Evolutionary conservation across 1,284 basidiomycete genomes (phyloP), one percentile per base, ranked within the genome.

Genomic region (Clitocybe nebularis): DNA sequence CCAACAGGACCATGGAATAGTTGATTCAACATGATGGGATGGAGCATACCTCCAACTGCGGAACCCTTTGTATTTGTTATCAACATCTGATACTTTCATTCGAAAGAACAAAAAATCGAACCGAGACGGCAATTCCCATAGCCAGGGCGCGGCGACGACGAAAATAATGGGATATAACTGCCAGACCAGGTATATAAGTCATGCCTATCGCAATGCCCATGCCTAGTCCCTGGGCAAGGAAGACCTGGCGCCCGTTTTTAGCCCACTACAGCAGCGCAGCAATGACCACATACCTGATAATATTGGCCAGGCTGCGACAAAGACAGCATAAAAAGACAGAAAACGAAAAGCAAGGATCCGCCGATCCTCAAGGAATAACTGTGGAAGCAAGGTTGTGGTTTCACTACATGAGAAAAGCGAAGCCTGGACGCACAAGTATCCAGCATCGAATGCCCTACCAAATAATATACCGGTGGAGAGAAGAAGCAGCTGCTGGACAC

Each of bases 21-120:
- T 30, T 61, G 54, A 49, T 77, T 75, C 5, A 78, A 67, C 64
- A 77, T 71, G 45, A 79, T 71, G 2, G 75, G 74, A 43, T 74
- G 71, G 25, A 77, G 44, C 23, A 69, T 61, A 3, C 69, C 72
- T 5, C 72, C 72, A 9, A 72, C 41, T 3, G 61, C 64, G 35
- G 65, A 66, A 8, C 62, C 43, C 50, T 49, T 17, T 9, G 8
- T n/a, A n/a, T n/a, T n/a, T n/a, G n/a, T n/a, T n/a, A n/a, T n/a
- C n/a, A n/a, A n/a, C n/a, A n/a, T n/a, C n/a, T n/a, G n/a, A n/a
- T n/a, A 4, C 2, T 23, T 11, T 36, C 2, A 8, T 16, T 1
- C n/a, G 14, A 28, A 3, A 10, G 10, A 32, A 14, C 13, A 50
- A 60, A 32, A 11, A 5, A n/a, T 25, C 46, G 50, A 52, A 60